Evolutionary conservation across 139 green algal species (phyloP).

Genomic region (Trebouxia sp.): DNA sequence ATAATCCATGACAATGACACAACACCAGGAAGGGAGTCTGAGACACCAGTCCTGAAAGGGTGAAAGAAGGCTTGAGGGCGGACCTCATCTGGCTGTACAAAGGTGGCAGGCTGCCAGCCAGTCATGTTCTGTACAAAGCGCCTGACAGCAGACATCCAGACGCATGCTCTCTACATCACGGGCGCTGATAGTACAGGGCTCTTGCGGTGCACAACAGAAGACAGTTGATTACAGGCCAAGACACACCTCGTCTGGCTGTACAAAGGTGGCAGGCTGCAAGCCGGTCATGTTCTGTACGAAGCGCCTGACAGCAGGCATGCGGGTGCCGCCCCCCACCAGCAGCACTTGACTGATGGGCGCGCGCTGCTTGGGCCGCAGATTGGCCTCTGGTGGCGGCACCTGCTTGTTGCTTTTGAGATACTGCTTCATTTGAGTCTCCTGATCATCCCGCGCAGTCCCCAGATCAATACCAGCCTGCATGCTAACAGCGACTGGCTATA

Average conservation of each 20-base stretch:
- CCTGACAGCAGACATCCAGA: slow-evolving; percentile 75
- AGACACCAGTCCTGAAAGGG: too few relatives aligned
- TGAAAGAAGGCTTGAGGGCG: too few relatives aligned
- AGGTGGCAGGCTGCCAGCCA: slow-evolving; percentile 52
- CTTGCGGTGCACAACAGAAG: neutral
- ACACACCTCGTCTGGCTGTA: slow-evolving; percentile 79
- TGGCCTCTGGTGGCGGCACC: neutral
- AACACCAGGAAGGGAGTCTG: too few relatives aligned
- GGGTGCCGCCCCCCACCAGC: slow-evolving; percentile 85
- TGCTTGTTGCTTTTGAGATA: slow-evolving; percentile 33
- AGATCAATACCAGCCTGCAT: slow-evolving; percentile 72
- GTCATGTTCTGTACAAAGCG: slow-evolving; percentile 89
- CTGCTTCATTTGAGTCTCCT: slow-evolving; percentile 29
- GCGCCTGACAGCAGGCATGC: slow-evolving; percentile 73
- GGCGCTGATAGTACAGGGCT: too few relatives aligned
- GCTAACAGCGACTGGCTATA: too few relatives aligned
- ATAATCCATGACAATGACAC: too few relatives aligned
- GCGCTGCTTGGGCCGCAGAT: slow-evolving; percentile 71
- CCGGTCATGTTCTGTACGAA: slow-evolving; percentile 91
- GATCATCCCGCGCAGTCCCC: slow-evolving; percentile 50
- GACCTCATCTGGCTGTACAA: slow-evolving; percentile 78
- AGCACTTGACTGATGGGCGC: slow-evolving; percentile 71
- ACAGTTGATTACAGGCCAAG: too few relatives aligned
- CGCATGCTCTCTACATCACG: slow-evolving; percentile 87
- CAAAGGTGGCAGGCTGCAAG: slow-evolving; percentile 47